These are phyloP conservation scores for Phaeotremella skinneri DNA, from an alignment of 768 basidiomycete species.

Conservation along the genomic window DNA sequence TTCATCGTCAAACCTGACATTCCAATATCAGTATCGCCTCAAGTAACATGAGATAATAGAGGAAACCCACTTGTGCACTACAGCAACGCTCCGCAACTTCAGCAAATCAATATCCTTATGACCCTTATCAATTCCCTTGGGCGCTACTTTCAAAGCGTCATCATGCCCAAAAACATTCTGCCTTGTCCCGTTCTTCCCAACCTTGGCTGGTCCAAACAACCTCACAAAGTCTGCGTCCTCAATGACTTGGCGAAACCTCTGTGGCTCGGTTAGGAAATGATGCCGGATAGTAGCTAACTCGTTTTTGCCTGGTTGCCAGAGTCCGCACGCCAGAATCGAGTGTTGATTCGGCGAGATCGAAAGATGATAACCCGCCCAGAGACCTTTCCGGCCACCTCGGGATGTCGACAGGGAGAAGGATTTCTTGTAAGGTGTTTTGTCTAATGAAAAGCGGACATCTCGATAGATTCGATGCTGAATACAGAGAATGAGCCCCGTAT, in stretches of 20 bases:
- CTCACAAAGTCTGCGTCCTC: slow-evolving; percentile 68
- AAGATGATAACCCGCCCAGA: slow-evolving; percentile 77
- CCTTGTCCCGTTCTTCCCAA: slow-evolving; percentile 60
- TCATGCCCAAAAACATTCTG: slow-evolving; percentile 81
- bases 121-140: slow-evolving; percentile 80
- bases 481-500: background rate
- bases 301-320: slow-evolving; percentile 59
- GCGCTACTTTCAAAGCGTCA: slow-evolving; percentile 84
- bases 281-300: slow-evolving; percentile 76
- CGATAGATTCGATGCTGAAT: slow-evolving; percentile 80
- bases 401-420: slow-evolving; percentile 79
- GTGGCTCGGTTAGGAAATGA: slow-evolving; percentile 64
- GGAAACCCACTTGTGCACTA: slow-evolving; percentile 60
- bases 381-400: slow-evolving; percentile 82
- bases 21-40: background rate
- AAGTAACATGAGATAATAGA: background rate
- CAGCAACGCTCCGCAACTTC: slow-evolving; percentile 74
- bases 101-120: slow-evolving; percentile 90
- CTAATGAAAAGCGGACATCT: slow-evolving; percentile 88
- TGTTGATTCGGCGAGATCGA: slow-evolving; percentile 56
- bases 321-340: slow-evolving; percentile 73
- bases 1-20: slow-evolving; percentile 66
- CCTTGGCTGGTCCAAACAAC: slow-evolving; percentile 70
- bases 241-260: slow-evolving; percentile 66
- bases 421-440: slow-evolving; percentile 93